Evolutionary conservation across 2,329 filamentous ascomycete species (phyloP).

Genomic region (Aspergillus quadrilineatus): DNA sequence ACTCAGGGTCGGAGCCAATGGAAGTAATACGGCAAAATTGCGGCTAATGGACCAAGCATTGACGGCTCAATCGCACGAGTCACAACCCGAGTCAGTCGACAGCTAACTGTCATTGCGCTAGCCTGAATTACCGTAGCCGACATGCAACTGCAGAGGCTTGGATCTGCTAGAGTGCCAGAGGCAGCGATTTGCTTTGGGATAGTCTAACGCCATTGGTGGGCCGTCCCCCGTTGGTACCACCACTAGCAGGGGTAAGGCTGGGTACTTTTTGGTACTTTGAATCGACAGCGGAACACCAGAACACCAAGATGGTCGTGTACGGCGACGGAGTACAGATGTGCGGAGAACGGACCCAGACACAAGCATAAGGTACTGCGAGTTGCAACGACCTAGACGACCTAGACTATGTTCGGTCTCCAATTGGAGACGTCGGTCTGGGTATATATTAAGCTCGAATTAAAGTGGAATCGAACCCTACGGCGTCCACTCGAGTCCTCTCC

Average conservation of each 20-base stretch:
- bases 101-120: not conserved
- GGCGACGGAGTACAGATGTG: not conserved
- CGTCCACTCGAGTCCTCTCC: constrained; percentile 7
- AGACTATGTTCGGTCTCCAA: not conserved
- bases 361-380: not conserved
- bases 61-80: constrained; percentile 1
- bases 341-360: not conserved
- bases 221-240: not conserved
- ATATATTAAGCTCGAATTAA: constrained; percentile 6
- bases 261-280: not conserved
- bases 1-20: not conserved
- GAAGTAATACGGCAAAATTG: not conserved
- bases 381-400: too few relatives aligned
- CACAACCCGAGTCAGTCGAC: not conserved
- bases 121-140: not conserved
- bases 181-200: not conserved
- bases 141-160: not conserved
- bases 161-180: not conserved
- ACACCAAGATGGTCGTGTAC: not conserved
- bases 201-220: constrained; percentile 6
- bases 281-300: too few relatives aligned
- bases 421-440: not conserved
- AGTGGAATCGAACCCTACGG: not conserved
- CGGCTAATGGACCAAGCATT: constrained; percentile 5
- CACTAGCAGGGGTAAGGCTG: not conserved